Base-by-base conservation (phyloP, 2,329 filamentous ascomycete genomes). In the Calonectria honghensis region DNA sequence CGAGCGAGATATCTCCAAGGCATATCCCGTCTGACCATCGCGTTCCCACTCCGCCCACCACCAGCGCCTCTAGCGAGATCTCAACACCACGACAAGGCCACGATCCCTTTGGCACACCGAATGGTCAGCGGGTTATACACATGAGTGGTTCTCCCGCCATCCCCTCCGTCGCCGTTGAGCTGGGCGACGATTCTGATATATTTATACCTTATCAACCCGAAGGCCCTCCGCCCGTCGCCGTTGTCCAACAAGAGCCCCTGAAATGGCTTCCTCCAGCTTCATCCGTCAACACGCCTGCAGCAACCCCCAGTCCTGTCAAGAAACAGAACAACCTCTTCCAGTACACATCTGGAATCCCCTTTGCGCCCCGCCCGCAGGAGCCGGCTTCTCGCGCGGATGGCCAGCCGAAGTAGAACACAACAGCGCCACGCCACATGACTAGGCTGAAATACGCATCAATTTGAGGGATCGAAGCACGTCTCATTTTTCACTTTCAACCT, bases 171-270 rank as follows among this genome's bases (percentile, higher is more conserved):
- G 73, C 80, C 6, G 70, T 82, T n/a, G 79, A 83, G 32, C 70
- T 79, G 20, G 78, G 75, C 48, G 76, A 73, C 31, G 80, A 83
- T 52, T 57, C 76, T 3, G 86, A 89, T 66, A 79, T 88, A 29
- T 92, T 92, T 74, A 84, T 92, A 31, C 86, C 86, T 0, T 91
- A 91, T 75, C 88, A 91, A 73, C 90, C 90, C 0, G 87, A 90
- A n/a, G 90, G 90, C 0, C 88, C 89, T 1, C 74, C 83, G 0
- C 85, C 90, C 0, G 80, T 83, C 5, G 68, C 86, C 0, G 75
- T 87, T 20, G 78, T 83, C 9, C 83, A 83, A 39, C 81, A 84
- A 37, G 86, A 87, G 74, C 82, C 85, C 6, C 82, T 91, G 68
- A 86, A 86, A 68, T 91, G 90, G 90, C 83, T 91, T 31, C 88